phyloP scores from a whole-genome alignment of 306 rosid genomes.

The Prunus persica region DNA sequence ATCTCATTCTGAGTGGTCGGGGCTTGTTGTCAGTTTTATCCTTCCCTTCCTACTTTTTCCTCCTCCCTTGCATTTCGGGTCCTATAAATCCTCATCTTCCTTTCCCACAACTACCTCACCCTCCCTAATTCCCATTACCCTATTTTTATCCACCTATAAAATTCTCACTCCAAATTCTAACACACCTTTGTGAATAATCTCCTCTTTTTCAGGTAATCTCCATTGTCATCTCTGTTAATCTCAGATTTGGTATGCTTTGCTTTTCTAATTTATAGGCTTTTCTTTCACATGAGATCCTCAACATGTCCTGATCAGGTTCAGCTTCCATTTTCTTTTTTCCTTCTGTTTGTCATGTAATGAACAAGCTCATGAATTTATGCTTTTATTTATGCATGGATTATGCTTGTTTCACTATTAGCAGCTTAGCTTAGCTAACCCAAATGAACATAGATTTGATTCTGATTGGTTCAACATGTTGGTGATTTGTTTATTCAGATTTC shows the following conservation, averaged over 20 bases:
- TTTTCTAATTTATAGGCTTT: neutral
- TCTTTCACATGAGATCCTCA: slow-evolving; percentile 25
- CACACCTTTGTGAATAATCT: slow-evolving; percentile 7
- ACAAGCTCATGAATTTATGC: neutral
- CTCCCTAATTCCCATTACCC: neutral
- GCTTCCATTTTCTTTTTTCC: neutral
- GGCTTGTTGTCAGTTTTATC: slow-evolving; percentile 31
- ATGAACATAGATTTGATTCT: neutral
- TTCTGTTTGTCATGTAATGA: too few species aligned
- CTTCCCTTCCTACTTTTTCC: neutral
- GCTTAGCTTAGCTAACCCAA: neutral
- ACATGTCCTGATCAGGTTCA: slow-evolving; percentile 7
- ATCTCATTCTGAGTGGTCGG: slow-evolving; percentile 36
- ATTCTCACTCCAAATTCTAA: neutral
- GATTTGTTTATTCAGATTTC: neutral
- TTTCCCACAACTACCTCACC: neutral
- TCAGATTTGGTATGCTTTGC: neutral
- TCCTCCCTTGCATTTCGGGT: slow-evolving; percentile 15
- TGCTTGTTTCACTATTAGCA: neutral
- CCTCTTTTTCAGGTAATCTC: slow-evolving; percentile 14
- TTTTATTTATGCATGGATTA: neutral
- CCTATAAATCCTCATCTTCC: slow-evolving; percentile 32
- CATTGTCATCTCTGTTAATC: slow-evolving; percentile 9
- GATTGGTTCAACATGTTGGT: neutral
- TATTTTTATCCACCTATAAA: neutral